These are phyloP conservation scores for Podospora bellae-mahoneyi DNA, from an alignment of 495 filamentous ascomycete species.

Conservation along the genomic window DNA sequence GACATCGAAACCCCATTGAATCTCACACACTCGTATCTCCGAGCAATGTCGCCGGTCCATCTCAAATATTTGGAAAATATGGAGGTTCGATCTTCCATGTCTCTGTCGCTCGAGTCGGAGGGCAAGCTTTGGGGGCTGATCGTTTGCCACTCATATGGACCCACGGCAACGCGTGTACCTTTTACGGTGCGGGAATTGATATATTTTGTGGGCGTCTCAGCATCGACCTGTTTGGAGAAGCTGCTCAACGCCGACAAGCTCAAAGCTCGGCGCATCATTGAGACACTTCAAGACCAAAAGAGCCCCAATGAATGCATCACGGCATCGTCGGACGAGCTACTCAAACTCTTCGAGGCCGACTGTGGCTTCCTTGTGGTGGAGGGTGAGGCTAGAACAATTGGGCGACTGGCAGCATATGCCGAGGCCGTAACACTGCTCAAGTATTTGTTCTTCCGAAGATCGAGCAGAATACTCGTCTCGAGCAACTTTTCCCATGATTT, in stretches of 20 bases:
- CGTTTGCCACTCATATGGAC: conserved; percentile 70
- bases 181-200: conserved; percentile 85
- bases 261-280: conserved; percentile 67
- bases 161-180: conserved; percentile 68
- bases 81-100: conserved; percentile 79
- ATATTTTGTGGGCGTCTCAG: conserved; percentile 69
- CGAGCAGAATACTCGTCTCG: conserved; percentile 64
- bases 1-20: conserved; percentile 72
- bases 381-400: conserved; percentile 75
- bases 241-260: conserved; percentile 72
- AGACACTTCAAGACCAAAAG: conserved; percentile 60
- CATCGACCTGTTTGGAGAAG: conserved; percentile 75
- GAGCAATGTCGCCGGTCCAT: conserved; percentile 79
- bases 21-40: conserved; percentile 71
- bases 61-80: conserved; percentile 78
- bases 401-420: conserved; percentile 61
- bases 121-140: conserved; percentile 78
- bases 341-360: conserved; percentile 77
- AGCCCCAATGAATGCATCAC: conserved; percentile 82
- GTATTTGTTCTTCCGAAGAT: conserved; percentile 65
- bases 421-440: conserved; percentile 74
- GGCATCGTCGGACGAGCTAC: conserved; percentile 74
- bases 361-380: conserved; percentile 73
- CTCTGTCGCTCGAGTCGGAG: conserved; percentile 77
- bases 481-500: conserved; percentile 69